Base-by-base conservation (phyloP, 2,329 filamentous ascomycete species). In the Penicillium concentricum region DNA sequence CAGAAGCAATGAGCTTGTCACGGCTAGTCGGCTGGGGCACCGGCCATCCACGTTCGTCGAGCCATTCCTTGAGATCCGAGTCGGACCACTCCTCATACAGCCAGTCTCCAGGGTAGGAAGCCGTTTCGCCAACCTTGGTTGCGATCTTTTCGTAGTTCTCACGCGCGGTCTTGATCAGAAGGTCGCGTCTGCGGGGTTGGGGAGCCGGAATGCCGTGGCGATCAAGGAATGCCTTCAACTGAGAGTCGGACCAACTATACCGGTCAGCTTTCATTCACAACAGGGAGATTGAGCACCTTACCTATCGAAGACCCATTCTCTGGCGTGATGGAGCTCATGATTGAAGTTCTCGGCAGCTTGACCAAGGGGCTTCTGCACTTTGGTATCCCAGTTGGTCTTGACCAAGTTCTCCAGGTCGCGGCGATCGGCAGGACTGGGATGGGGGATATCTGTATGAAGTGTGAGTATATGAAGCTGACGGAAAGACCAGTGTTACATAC, bases 381-480 rank as follows among this genome's bases (percentile, higher is more conserved):
- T 87, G 65, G 82, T 76, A 45, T 96, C 86, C 94, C 94, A 99
- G 79, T 96, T 92, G 69, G 87, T 83, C 77, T 91, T 88, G 62
- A 97, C 89, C n/a, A 95, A 79, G 60, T 87, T 87, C 77, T 96
- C 90, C n/a, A 99, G 87, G 65, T 96, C 91, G 78, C 94, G 96
- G 70, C 94, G 91, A 76, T 97, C 92, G 47, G 93, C 87, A 12
- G 92, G 86, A 12, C 86, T 87, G n/a, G 94, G 92, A 74, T 97
- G 92, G 10, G 93, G 91, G 56, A 99, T 82, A 73, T 92, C 75
- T 77, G 44, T n/a, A 24, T 30, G 15, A 28, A 34, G 12, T 8
- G 42, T 30, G 38, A 47, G 59, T 42, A 60, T 44, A 30, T 13
- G 34, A n/a, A 24, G 18, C 15, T 30, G 41, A 32, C 53, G 15